Evolutionary conservation across 768 basidiomycete species (phyloP).

Genomic region (Flagelloscypha sp.): DNA sequence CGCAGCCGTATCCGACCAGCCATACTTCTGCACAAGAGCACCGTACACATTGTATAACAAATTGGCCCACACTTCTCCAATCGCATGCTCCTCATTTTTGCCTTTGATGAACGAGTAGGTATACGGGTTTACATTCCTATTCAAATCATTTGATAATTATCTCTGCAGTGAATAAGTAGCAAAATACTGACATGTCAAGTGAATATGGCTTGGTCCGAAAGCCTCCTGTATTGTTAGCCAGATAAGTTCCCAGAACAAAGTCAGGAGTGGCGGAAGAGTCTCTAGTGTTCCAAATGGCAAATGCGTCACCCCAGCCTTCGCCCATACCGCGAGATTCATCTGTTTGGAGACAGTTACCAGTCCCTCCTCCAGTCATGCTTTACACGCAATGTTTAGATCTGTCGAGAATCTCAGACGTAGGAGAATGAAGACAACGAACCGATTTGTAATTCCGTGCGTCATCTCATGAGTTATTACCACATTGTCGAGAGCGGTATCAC

Average conservation of each 20-base stretch:
- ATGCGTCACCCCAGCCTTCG: no score
- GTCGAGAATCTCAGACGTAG: no score
- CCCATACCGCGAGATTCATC: conserved; percentile 42
- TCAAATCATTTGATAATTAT: no score
- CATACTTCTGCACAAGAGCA: conserved; percentile 18
- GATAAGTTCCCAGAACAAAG: conserved; percentile 23
- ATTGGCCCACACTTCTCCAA: conserved; percentile 43
- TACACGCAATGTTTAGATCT: no score
- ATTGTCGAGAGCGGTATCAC: conserved; percentile 38
- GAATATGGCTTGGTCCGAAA: no score
- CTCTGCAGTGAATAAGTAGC: no score
- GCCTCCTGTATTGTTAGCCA: conserved; percentile 29
- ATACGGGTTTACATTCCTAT: no score
- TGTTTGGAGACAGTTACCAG: conserved; percentile 35
- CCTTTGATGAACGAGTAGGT: no score
- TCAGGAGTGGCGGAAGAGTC: conserved; percentile 13
- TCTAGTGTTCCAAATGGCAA: no score
- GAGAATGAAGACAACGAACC: no score
- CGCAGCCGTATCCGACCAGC: conserved; percentile 17
- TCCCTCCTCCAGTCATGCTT: conserved; percentile 25
- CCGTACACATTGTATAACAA: conserved; percentile 29
- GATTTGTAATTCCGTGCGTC: conserved; percentile 17
- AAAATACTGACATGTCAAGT: no score
- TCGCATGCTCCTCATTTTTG: no score
- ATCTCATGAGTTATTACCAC: conserved; percentile 34